phyloP scores from a whole-genome alignment of 2,329 filamentous ascomycete genomes.

The Plenodomus tracheiphilus region DNA sequence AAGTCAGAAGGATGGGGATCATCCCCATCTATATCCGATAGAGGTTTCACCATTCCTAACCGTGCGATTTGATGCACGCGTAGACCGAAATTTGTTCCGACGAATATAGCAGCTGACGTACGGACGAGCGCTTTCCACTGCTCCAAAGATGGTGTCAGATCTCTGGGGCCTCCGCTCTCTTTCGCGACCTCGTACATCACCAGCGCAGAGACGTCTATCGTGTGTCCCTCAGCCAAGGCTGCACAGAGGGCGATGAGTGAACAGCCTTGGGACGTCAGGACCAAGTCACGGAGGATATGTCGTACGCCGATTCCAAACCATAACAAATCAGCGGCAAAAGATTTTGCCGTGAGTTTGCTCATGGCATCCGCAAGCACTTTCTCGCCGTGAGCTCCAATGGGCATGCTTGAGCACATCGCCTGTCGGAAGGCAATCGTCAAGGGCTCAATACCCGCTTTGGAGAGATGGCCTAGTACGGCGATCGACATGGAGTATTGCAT shows the following conservation, averaged over 20 bases:
- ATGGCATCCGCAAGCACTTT: slow-evolving; percentile 11
- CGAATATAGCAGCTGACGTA: slow-evolving; percentile 5
- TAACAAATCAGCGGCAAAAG: slow-evolving; percentile 6
- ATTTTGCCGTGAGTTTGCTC: slow-evolving; percentile 4
- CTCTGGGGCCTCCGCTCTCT: slow-evolving; percentile 1
- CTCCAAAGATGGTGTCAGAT: slow-evolving; percentile 6
- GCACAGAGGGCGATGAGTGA: slow-evolving; percentile 11
- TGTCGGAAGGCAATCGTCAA: slow-evolving; percentile 16
- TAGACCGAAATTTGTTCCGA: slow-evolving; percentile 4
- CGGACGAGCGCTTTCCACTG: slow-evolving; percentile 9
- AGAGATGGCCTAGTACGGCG: slow-evolving; percentile 8
- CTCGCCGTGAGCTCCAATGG: slow-evolving; percentile 11
- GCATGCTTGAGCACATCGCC: slow-evolving; percentile 6
- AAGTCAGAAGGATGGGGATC: slow-evolving; percentile 5
- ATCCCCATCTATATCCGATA: background rate
- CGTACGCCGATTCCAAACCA: slow-evolving; percentile 15
- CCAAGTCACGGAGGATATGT: slow-evolving; percentile 11
- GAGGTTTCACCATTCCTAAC: background rate
- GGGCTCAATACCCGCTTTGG: slow-evolving; percentile 11
- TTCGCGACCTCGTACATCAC: slow-evolving; percentile 9
- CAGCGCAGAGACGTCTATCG: background rate
- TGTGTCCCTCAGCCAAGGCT: slow-evolving; percentile 1
- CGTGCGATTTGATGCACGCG: slow-evolving; percentile 3
- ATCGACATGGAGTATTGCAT: slow-evolving; percentile 7
- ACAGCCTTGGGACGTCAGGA: slow-evolving; percentile 13